Base-by-base conservation (phyloP, 352 stramenopile genomes). In the Globisporangium echinulatum region DNA sequence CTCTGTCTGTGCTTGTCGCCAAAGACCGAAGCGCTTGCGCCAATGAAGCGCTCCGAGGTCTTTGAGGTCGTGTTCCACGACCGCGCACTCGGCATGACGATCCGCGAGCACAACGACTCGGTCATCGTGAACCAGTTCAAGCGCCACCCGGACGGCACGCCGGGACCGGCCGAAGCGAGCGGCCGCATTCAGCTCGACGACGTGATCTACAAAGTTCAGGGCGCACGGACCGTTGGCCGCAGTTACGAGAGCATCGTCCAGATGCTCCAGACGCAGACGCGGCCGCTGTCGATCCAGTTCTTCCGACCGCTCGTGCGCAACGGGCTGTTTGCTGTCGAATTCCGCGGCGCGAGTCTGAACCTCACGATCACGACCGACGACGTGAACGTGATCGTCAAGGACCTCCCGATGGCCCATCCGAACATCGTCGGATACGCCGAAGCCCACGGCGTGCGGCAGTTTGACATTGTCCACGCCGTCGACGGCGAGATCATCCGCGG, bases 351-450 rank as follows among this genome's bases (percentile, higher is more conserved):
- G 42, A 88, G 79, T 58, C 77, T 94, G 47, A 94, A 91, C 58
- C 90, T 94, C 78, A 94, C 84, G 1, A 92, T 94, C 66, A 92
- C 82, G 0, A 91, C 80, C 5, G 82, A 94, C 61, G 84, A 94
- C 56, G 69, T 81, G n/a, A 85, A 90, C 52, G 82, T 94, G 7
- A 89, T 94, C 50, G 84, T 94, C 25, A 92, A 89, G 52, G 82
- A 90, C 39, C 70, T 94, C 49, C 84, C 84, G 37, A 90, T 89
- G 80, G 74, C 79, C 1, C 79, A 90, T 59, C 74, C 80, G 4
- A 94, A 94, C 58, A 87, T 94, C 39, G 83, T 92, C 15, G 84
- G 84, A 8, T 94, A 92, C 52, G 84, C 84, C 5, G 84, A 94
- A 58, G 77, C 84, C 0, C 84, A 91, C 60, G 84, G 84, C 38